phyloP scores from a whole-genome alignment of 1,284 basidiomycete species.

The Tilletia setariae region DNA sequence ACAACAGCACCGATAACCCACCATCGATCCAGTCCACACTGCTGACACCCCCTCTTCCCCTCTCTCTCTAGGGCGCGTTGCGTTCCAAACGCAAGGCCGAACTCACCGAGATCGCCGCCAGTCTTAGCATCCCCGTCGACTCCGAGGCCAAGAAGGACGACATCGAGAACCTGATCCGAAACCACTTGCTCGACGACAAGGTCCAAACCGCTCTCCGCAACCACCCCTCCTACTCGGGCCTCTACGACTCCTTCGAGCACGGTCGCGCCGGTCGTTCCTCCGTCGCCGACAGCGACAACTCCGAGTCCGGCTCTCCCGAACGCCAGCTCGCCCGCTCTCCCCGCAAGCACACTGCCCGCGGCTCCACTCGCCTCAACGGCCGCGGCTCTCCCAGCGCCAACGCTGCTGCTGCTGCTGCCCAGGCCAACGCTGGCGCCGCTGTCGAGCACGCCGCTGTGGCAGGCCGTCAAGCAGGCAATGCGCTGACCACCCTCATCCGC shows the following conservation, averaged over 20 bases:
- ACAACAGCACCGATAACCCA: not conserved
- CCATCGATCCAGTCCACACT: no score
- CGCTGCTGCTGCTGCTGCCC: constrained; percentile 20
- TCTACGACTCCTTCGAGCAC: constrained; percentile 41
- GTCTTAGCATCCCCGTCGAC: constrained; percentile 34
- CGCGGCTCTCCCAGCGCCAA: constrained; percentile 22
- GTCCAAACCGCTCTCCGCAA: constrained; percentile 19
- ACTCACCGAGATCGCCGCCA: constrained; percentile 39
- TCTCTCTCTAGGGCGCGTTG: constrained; percentile 31
- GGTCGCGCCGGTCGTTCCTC: constrained; percentile 35
- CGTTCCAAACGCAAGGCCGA: constrained; percentile 42
- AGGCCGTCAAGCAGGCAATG: constrained; percentile 34
- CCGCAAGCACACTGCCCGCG: constrained; percentile 38
- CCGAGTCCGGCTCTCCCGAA: constrained; percentile 35
- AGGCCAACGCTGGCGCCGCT: constrained; percentile 19
- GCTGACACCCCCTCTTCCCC: not conserved
- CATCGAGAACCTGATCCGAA: constrained; percentile 37
- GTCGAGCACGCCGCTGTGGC: constrained; percentile 24
- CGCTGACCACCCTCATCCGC: constrained; percentile 37
- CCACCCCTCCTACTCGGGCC: constrained; percentile 33
- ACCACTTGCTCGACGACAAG: constrained; percentile 34
- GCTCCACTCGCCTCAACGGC: constrained; percentile 1
- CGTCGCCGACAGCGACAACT: constrained; percentile 34
- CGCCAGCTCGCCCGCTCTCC: constrained; percentile 30
- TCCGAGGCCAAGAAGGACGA: constrained; percentile 34